Base-by-base conservation (phyloP, 495 filamentous ascomycete species). In the Aspergillus leporis region DNA sequence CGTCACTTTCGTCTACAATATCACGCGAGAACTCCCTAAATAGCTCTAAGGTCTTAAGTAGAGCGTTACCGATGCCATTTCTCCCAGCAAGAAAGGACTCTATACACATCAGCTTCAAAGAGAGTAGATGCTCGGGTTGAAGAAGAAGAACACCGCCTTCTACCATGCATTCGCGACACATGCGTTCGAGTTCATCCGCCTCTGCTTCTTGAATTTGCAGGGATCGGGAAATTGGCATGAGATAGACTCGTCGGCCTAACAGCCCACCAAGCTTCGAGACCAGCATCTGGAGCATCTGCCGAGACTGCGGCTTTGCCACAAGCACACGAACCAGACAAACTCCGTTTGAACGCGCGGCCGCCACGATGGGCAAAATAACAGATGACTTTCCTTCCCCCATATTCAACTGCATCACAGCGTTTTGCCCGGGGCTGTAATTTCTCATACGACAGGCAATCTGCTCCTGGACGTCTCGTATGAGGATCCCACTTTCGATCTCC, bases 371-470 rank as follows among this genome's bases (percentile, higher is more conserved):
- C 0, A 89, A 78, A 51, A 92, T 87, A 1, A 91, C 85, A 0
- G 85, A 85, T 0, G 87, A 85, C 60, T 92, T 92, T 0, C 89
- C 89, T 67, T 89, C 82, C 0, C 88, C 89, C 87, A 91, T 91
- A 60, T 90, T 90, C 28, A 92, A 69, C 64, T 92, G 88, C 68
- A 90, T 77, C 10, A 88, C 83, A 0, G 74, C 60, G 64, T 87
- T 91, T 3, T 58, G 13, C 1, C 57, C 66, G 0, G 61, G 59
- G 0, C 60, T 55, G 0, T 81, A 80, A 0, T 50, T 46, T 14
- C 73, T 82, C 86, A 92, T 91, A 40, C 76, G 60, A 3, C 48
- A 30, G 0, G 87, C 84, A 51, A 90, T 84, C 7, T 81, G 52
- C 10, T 74, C 70, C 62, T 92, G 89, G 1, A 83, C 79, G 8